Evolutionary conservation across 345 rosid genomes (phyloP).

Genomic region (Arabis alpina): DNA sequence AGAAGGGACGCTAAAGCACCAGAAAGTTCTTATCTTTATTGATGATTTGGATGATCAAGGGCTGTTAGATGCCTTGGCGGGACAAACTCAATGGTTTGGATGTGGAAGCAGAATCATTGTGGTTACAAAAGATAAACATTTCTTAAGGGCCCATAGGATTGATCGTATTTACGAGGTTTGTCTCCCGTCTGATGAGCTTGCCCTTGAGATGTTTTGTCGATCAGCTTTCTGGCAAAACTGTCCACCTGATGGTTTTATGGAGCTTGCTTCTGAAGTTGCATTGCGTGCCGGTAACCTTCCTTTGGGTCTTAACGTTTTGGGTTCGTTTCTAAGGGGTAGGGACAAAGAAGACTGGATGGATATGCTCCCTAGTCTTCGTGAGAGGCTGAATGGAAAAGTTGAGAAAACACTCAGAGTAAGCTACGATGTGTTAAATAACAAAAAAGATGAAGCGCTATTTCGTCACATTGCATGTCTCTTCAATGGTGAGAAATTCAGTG

Average conservation of each 20-base stretch:
- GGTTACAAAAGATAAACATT: too few species aligned
- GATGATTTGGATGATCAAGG: slow-evolving; percentile 54
- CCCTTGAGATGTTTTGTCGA: too few species aligned
- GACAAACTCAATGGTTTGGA: too few species aligned
- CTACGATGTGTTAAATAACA: slow-evolving; percentile 31
- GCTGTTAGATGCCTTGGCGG: slow-evolving; percentile 46
- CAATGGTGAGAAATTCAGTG: neutral
- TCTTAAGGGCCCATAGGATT: too few species aligned
- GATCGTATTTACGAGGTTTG: too few species aligned
- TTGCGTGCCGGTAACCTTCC: slow-evolving; percentile 31
- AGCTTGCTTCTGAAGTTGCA: slow-evolving; percentile 7
- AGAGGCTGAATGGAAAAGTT: slow-evolving; percentile 8
- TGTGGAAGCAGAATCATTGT: too few species aligned
- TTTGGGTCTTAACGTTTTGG: slow-evolving; percentile 44
- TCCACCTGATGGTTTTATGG: slow-evolving; percentile 7
- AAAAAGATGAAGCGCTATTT: slow-evolving; percentile 29
- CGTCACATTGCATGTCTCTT: slow-evolving; percentile 45
- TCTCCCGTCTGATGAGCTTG: too few species aligned
- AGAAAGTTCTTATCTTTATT: slow-evolving; percentile 43
- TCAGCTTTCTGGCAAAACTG: slow-evolving; percentile 8
- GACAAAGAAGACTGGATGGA: slow-evolving; percentile 30
- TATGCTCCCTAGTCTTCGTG: slow-evolving; percentile 5
- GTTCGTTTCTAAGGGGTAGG: slow-evolving; percentile 8
- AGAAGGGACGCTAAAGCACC: neutral
- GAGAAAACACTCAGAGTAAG: slow-evolving; percentile 27